Conservation (phyloP, 2,329 filamentous ascomycete species). For the Didymella keratinophila region DNA sequence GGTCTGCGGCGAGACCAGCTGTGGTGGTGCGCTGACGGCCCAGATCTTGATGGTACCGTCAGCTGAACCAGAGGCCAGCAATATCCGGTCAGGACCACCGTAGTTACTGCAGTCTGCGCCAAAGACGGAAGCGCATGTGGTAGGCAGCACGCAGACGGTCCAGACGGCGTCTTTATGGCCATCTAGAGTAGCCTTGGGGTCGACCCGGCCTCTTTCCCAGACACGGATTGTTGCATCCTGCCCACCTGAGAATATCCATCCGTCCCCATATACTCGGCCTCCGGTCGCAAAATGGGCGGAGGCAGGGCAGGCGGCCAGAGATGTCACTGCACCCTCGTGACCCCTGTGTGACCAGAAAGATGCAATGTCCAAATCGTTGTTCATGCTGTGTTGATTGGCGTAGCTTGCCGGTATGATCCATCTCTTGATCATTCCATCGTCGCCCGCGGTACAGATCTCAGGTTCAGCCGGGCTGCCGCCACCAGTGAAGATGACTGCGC, state of each 20-base stretch:
- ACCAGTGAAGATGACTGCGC: conserved; percentile 94
- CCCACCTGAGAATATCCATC: conserved; percentile 98
- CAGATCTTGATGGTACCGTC: conserved; percentile 93
- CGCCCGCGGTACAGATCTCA: conserved; percentile 94
- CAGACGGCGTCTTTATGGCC: conserved; percentile 96
- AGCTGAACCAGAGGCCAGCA: conserved; percentile 89
- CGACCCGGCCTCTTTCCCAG: conserved; percentile 93
- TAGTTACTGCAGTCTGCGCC: conserved; percentile 74
- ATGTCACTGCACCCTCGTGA: conserved; percentile 89
- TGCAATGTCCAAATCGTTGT: conserved; percentile 85
- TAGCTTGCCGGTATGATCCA: conserved; percentile 92
- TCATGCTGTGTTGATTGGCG: conserved; percentile 66
- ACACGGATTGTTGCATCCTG: conserved; percentile 92
- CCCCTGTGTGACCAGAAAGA: conserved; percentile 96
- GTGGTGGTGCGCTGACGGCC: conserved; percentile 91
- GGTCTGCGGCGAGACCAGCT: conserved; percentile 80
- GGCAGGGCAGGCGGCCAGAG: conserved; percentile 84
- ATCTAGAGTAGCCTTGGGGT: conserved; percentile 92
- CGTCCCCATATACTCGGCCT: conserved; percentile 86
- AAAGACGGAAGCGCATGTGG: conserved; percentile 81
- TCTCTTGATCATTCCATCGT: conserved; percentile 94
- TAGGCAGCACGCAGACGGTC: conserved; percentile 90
- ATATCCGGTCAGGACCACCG: conserved; percentile 82
- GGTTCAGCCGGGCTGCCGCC: conserved; percentile 95
- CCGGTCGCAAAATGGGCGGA: conserved; percentile 89